Evolutionary conservation across 1,284 basidiomycete species (phyloP).

Genomic region (Apiotrichum akiyoshidainum): DNA sequence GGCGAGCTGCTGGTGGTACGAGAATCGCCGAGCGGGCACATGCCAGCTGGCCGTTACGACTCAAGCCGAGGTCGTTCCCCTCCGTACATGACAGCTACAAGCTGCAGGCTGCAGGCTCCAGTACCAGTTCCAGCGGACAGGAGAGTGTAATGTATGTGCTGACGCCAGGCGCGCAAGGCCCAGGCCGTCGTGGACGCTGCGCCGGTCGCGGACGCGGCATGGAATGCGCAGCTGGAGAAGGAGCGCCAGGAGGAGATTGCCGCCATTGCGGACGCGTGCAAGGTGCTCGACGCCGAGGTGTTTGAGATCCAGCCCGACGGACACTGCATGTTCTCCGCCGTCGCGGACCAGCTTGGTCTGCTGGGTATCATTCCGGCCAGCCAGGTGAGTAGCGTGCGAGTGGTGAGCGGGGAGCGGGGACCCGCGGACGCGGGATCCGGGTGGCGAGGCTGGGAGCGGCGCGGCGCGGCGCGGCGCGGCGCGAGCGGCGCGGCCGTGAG

Average conservation of each 20-base stretch:
- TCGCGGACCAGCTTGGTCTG: slow-evolving; percentile 68
- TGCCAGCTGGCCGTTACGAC: too few species aligned
- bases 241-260: slow-evolving; percentile 70
- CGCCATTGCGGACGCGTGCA: slow-evolving; percentile 67
- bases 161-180: slow-evolving; percentile 69
- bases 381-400: slow-evolving; percentile 31
- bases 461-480: too few species aligned
- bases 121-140: too few species aligned
- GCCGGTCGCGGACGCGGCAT: slow-evolving; percentile 60
- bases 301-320: slow-evolving; percentile 90
- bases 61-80: too few species aligned
- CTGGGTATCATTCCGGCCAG: slow-evolving; percentile 38
- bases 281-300: slow-evolving; percentile 64
- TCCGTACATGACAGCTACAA: too few species aligned
- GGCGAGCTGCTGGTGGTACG: too few species aligned
- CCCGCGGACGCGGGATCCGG: background rate
- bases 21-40: too few species aligned
- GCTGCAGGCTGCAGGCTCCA: background rate
- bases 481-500: too few species aligned
- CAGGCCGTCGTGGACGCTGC: slow-evolving; percentile 63
- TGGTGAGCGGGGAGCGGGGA: too few species aligned
- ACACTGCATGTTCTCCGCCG: slow-evolving; percentile 88
- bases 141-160: background rate
- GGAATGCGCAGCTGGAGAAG: slow-evolving; percentile 63
- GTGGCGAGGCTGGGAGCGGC: too few species aligned